Percentiles rank a stretch among this genome's conserved stretches.
These are phyloP conservation scores for Gorgonomyces haynaldii DNA, from an alignment of 192 early-diverging fungal genomes.

Conservation along the genomic window DNA sequence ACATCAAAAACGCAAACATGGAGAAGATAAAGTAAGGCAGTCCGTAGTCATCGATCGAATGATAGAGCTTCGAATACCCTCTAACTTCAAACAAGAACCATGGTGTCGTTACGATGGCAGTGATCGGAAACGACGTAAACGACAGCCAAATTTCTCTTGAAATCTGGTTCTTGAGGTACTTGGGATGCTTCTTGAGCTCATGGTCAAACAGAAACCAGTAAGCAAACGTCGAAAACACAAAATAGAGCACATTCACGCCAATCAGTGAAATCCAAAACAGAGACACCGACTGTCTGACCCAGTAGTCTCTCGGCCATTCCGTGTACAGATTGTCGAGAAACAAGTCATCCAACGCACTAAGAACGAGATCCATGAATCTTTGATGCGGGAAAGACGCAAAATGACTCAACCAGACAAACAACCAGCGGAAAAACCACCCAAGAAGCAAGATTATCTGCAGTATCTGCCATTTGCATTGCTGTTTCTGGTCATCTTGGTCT, in stretches of 20 bases:
- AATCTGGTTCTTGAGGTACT: conserved; percentile 83
- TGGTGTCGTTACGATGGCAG: conserved; percentile 73
- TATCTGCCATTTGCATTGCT: background rate
- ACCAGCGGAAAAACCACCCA: no score
- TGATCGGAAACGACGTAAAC: conserved; percentile 65
- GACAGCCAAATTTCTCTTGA: conserved; percentile 75
- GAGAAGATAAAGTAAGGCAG: conserved; percentile 62
- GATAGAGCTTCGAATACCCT: conserved; percentile 80
- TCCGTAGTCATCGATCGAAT: conserved; percentile 55
- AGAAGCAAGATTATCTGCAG: no score
- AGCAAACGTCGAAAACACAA: conserved; percentile 58
- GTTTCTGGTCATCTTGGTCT: background rate
- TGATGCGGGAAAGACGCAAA: no score
- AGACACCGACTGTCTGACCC: no score
- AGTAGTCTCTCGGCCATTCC: no score
- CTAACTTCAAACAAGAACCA: conserved; percentile 85
- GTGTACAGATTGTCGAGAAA: no score
- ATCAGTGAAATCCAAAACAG: no score
- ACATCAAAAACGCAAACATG: conserved; percentile 66
- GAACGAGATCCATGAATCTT: background rate
- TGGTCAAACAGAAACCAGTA: conserved; percentile 85
- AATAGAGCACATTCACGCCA: conserved; percentile 72
- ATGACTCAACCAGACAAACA: no score
- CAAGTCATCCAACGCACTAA: no score
- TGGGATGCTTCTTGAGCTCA: conserved; percentile 82